Evolutionary conservation across 2,329 filamentous ascomycete species (phyloP), one percentile per base, ranked within the genome.

Genomic region (Stemphylium beticola): DNA sequence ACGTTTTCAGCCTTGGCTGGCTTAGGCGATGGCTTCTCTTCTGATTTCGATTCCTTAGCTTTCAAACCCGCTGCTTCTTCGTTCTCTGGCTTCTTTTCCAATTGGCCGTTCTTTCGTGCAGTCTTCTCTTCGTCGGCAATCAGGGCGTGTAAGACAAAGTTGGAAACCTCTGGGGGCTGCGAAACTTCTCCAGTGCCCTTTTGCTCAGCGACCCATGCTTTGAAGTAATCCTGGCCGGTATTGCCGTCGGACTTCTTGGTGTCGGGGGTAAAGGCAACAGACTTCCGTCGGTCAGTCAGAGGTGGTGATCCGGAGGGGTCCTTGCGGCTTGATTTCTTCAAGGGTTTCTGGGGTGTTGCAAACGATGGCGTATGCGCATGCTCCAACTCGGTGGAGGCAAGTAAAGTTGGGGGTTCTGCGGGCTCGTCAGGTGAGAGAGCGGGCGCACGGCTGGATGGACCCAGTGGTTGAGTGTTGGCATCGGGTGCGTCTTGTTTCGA

Each of bases 211-310:
- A 66, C 75, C 82, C 82, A 85, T 52, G 78, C 74, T 57, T 81
- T 79, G 73, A 82, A 83, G 33, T 83, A 72, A 42, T 79, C 76
- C 53, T 81, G 79, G 43, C 79, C 79, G 50, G 79, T 84, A 55
- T 81, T 79, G 17, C 82, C 84, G 69, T 88, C 85, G 40, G 81
- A 73, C 6, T 72, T 75, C 67, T 89, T 88, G 3, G 85, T 86
- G 45, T 87, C 86, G 7, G 83, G 78, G 1, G 86, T 83, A 68
- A 90, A 89, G 1, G 85, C 83, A 8, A 90, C 87, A 4, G 83
- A 85, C 69, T 88, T 88, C 58, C 77, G 77, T 34, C 68, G 68
- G 33, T 68, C 67, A 11, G 62, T 58, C 22, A 52, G 53, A 26
- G 71, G 58, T 9, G 72, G 69, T 44, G 70, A 69, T 24, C 57